phyloP scores from a whole-genome alignment of 169 alveolate genomes.

The Toxoplasma gondii region DNA sequence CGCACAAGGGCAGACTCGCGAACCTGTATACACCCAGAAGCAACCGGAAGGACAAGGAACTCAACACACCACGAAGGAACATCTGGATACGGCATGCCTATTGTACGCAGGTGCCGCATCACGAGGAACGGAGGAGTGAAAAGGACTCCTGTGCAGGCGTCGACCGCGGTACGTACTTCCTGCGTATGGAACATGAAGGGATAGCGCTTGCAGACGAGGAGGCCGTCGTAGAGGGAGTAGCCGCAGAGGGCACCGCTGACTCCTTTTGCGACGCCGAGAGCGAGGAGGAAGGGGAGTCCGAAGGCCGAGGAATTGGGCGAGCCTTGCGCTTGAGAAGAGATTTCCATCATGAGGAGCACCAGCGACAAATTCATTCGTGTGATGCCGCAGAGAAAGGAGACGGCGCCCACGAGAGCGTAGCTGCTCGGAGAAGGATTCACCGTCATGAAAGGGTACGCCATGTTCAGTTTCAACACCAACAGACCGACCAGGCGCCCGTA shows the following conservation, averaged over 20 bases:
- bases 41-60: too few relatives aligned
- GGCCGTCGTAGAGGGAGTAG: conserved; percentile 39
- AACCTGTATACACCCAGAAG: too few relatives aligned
- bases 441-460: not conserved
- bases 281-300: conserved; percentile 63
- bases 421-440: conserved; percentile 50
- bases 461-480: conserved; percentile 45
- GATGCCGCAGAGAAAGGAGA: conserved; percentile 69
- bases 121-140: too few relatives aligned
- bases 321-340: conserved; percentile 15
- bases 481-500: conserved; percentile 69
- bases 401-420: conserved; percentile 72
- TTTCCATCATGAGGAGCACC: conserved; percentile 62
- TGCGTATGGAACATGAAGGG: conserved; percentile 11
- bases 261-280: conserved; percentile 56
- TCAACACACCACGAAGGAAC: too few relatives aligned
- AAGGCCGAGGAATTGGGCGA: conserved; percentile 56
- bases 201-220: not conserved
- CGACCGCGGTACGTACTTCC: not conserved
- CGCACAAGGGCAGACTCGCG: too few relatives aligned
- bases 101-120: too few relatives aligned
- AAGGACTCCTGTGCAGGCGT: too few relatives aligned
- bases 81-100: not conserved
- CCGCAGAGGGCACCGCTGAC: conserved; percentile 56
- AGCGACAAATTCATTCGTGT: conserved; percentile 67